Evolutionary conservation across 345 rosid species (phyloP), one percentile per base, ranked within the genome.

Genomic region (Crucihimalaya himalaica): DNA sequence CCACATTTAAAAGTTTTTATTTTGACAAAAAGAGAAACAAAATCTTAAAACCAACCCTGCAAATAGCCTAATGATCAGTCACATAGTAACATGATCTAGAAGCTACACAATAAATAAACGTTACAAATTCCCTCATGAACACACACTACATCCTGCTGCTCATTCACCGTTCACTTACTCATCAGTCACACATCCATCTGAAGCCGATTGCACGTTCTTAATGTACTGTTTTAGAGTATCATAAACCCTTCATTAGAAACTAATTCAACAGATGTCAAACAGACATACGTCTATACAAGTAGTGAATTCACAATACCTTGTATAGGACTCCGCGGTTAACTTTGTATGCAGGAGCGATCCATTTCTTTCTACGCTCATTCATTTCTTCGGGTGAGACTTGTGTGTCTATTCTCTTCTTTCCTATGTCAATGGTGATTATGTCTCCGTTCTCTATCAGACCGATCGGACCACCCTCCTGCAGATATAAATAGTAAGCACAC

Each of bases 401-500:
- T 58, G 86, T 90, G 70, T 95, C 96, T 67, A 95, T 89, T 77
- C 87, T 81, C 72, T 80, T 85, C 77, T 87, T 88, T 69, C 77
- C 79, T 53, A 95, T 89, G 80, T 95, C 94, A 15, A 95, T 72
- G 47, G 71, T 84, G 74, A 95, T 87, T 66, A 83, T 60, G 78
- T 92, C 98, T 63, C 98, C 99, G 5, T 87, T 79, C 78, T 87
- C 63, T 42, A 95, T 66, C 34, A 95, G 84, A 79, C 94, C 99
- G 8, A 95, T 95, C 1, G 98, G 97, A 71, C 99, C 99, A 60
- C 96, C 99, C 59, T 95, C 99, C 99, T 95, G 83, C 16, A 80
- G 31, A 66, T 15, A 35, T 58, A 55, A 16, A 21, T 40, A 75
- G 50, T 39, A 14, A 14, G 5, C 27, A 46, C 11, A 58, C 18